These are phyloP conservation scores for Tricholoma saponaceum DNA, from an alignment of 768 basidiomycete genomes.

Conservation along the genomic window DNA sequence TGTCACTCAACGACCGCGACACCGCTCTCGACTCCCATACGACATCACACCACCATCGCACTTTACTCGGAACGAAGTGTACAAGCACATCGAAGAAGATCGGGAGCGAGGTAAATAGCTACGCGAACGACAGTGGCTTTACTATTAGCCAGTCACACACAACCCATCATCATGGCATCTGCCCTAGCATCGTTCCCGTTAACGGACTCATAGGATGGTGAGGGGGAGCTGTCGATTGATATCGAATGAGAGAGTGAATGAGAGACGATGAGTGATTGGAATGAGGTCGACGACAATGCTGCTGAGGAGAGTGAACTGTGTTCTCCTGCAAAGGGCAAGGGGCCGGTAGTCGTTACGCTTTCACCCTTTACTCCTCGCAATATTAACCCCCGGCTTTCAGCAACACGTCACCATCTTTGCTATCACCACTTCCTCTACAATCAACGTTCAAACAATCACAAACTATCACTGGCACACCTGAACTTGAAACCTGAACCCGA, in stretches of 20 bases:
- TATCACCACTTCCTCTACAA: no score
- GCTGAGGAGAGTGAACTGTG: no score
- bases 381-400: no score
- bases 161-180: conserved; percentile 37
- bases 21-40: conserved; percentile 15
- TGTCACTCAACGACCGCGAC: conserved; percentile 48
- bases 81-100: conserved; percentile 89
- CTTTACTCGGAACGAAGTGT: conserved; percentile 65
- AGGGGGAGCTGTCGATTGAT: conserved; percentile 62
- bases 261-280: conserved; percentile 90
- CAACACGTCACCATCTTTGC: no score
- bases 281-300: conserved; percentile 86
- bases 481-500: no score
- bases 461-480: no score
- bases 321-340: no score
- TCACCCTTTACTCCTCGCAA: no score
- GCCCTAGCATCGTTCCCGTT: conserved; percentile 60
- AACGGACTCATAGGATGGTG: conserved; percentile 45
- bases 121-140: conserved; percentile 89
- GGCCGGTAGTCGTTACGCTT: no score
- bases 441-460: no score
- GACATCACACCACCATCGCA: conserved; percentile 21
- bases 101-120: conserved; percentile 89
- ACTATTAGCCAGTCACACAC: conserved; percentile 64
- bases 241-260: conserved; percentile 89